Percentiles rank a stretch among this genome's conserved stretches.
phyloP scores from a whole-genome alignment of 2,329 filamentous ascomycete species.

The Beauveria scarabaeidicola region DNA sequence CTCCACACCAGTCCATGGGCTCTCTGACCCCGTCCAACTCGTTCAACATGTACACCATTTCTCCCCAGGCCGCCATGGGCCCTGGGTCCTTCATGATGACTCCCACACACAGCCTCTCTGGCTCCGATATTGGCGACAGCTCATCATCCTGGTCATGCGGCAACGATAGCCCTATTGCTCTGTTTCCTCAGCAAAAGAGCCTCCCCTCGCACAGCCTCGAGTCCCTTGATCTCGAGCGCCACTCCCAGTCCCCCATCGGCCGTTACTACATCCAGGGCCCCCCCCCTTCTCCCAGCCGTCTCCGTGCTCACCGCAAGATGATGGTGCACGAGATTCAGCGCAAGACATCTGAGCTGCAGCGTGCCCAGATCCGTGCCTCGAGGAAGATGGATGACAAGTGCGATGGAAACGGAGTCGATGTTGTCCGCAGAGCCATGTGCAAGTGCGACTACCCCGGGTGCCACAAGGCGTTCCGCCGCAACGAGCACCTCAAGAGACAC shows the following conservation, averaged over 20 bases:
- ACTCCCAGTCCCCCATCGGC: conserved; percentile 27
- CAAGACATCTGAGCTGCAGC: conserved; percentile 36
- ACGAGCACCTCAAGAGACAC: conserved; percentile 49
- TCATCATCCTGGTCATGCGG: conserved; percentile 31
- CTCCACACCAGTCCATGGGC: conserved; percentile 25
- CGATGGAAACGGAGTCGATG: conserved; percentile 24
- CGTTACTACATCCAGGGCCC: conserved; percentile 24
- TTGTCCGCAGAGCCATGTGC: conserved; percentile 32
- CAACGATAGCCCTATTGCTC: conserved; percentile 33
- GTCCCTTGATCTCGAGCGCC: conserved; percentile 27
- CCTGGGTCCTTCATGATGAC: conserved; percentile 31
- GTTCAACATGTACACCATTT: conserved; percentile 28
- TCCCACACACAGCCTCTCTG: conserved; percentile 30
- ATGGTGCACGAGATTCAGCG: conserved; percentile 34
- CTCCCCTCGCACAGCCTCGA: conserved; percentile 25
- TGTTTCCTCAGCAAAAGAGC: conserved; percentile 27
- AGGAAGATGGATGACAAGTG: conserved; percentile 24
- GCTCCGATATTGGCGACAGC: conserved; percentile 29
- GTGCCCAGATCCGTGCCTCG: conserved; percentile 28
- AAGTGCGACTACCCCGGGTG: conserved; percentile 40
- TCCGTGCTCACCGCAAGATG: conserved; percentile 30
- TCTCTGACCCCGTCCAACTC: conserved; percentile 30
- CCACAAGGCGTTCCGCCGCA: conserved; percentile 40
- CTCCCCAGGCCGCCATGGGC: conserved; percentile 25
- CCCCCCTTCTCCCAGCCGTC: conserved; percentile 24